Base-by-base conservation (phyloP, 192 early-diverging fungal genomes). In the Linnemannia schmuckeri region DNA sequence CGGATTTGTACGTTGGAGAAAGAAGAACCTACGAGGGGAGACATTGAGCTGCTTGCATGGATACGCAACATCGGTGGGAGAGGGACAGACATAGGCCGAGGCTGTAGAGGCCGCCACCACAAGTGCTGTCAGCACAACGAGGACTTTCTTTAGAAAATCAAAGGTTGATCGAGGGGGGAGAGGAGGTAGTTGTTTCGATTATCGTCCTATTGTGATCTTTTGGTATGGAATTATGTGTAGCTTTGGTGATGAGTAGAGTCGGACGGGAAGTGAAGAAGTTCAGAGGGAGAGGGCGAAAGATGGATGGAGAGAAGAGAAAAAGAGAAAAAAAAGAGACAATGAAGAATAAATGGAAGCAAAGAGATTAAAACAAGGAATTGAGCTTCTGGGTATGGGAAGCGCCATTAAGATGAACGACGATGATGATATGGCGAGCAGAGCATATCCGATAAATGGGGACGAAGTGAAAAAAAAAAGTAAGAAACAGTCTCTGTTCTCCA, bases 1-100 rank as follows among this genome's bases (percentile, higher is more conserved):
- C 24, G 3, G 3, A 40, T 49, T 20, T 20, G 35, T 6, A 22
- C 20, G 30, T 38, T 17, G 22, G 10, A 40, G 6, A 42, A n/a
- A 27, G 22, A 8, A 72, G 35, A 18, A 68, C 80, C 44, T 75
- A 82, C 80, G 71, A 10, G 80, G 80, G 52, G 61, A 82, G 40
- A 82, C 70, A 22, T 82, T 82, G 30, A 82, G 68, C 40, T 82
- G 75, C 27, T 33, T 76, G 70, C 80, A 82, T 12, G 80, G 12
- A 38, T 72, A 61, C 27, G n/a, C 12, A 54, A 76, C 70, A 13
- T 75, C 49, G 37, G 69, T 33, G 3, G 47, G 12, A 8, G 75
- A 75, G 15, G 80, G 80, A 52, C 80, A 82, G 68, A 72, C 52
- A 40, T 72, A 82, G 13, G 68, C 52, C 49, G 75, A 76, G 18